Conservation (phyloP, 768 basidiomycete species). For the Tubosaeta sp. region DNA sequence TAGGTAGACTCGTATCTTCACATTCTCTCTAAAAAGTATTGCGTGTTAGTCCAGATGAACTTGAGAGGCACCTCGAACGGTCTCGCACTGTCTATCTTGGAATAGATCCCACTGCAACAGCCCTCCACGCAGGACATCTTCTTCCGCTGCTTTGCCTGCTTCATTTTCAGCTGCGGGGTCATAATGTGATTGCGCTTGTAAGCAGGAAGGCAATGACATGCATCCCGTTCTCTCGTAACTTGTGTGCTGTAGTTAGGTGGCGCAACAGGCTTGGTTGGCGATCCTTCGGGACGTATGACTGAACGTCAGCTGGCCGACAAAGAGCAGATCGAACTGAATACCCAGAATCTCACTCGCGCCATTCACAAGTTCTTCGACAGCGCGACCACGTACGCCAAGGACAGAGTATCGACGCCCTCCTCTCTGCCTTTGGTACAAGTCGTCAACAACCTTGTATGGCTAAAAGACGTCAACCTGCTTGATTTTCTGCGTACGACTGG, state of each 20-base stretch:
- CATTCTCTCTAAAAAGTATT: constrained; percentile 1
- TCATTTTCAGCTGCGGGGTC: constrained; percentile 86
- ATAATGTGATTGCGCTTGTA: constrained; percentile 79
- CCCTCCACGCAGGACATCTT: constrained; percentile 92
- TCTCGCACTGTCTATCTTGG: constrained; percentile 74
- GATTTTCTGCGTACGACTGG: constrained; percentile 85
- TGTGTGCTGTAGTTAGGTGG: constrained; percentile 74
- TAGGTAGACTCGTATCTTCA: constrained; percentile 12
- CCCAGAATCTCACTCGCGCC: constrained; percentile 53
- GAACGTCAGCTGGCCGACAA: constrained; percentile 71
- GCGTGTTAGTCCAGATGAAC: constrained; percentile 40
- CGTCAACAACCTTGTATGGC: constrained; percentile 76
- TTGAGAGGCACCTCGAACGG: constrained; percentile 30
- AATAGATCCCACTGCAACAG: constrained; percentile 86
- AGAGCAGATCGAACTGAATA: constrained; percentile 62
- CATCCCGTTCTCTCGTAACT: constrained; percentile 2
- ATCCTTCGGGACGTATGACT: constrained; percentile 84
- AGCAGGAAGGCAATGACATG: constrained; percentile 26
- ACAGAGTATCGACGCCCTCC: constrained; percentile 22
- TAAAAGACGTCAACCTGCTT: constrained; percentile 64
- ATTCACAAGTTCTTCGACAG: constrained; percentile 70
- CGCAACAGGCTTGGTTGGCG: constrained; percentile 94
- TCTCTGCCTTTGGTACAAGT: constrained; percentile 34
- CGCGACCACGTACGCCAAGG: constrained; percentile 57
- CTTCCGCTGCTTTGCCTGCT: constrained; percentile 82